phyloP scores from a whole-genome alignment of 805 yeast genomes.

The Metschnikowia cerradonensis region DNA sequence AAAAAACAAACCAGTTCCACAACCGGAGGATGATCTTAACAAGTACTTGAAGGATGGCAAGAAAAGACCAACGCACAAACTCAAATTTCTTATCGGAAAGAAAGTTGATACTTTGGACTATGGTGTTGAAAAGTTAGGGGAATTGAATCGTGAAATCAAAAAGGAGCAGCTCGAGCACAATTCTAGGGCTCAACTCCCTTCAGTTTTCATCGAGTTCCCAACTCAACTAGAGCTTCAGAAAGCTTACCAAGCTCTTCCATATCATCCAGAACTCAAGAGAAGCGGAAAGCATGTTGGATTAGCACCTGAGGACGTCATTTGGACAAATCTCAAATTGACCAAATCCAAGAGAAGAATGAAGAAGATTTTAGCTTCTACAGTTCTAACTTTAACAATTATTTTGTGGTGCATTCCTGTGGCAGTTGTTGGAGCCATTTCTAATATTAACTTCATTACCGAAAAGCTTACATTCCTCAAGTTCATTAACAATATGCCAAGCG shows the following conservation, averaged over 20 bases:
- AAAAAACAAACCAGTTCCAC: constrained; percentile 52
- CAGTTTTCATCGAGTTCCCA: constrained; percentile 79
- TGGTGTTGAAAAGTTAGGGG: constrained; percentile 61
- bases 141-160: constrained; percentile 62
- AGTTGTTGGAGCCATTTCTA: constrained; percentile 92
- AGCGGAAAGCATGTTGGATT: constrained; percentile 56
- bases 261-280: constrained; percentile 43
- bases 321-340: constrained; percentile 69
- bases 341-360: constrained; percentile 55
- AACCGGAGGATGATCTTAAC: constrained; percentile 52
- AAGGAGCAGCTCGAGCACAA: constrained; percentile 53
- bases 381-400: constrained; percentile 64
- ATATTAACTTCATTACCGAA: constrained; percentile 67
- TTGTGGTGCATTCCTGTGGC: constrained; percentile 98
- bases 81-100: constrained; percentile 68
- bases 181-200: constrained; percentile 49
- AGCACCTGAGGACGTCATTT: constrained; percentile 77
- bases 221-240: constrained; percentile 84
- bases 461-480: constrained; percentile 73
- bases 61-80: constrained; percentile 80
- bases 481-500: constrained; percentile 67
- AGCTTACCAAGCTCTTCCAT: constrained; percentile 79
- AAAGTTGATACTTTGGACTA: constrained; percentile 83
- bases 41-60: constrained; percentile 61
- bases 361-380: constrained; percentile 54